phyloP scores from a whole-genome alignment of 495 filamentous ascomycete genomes.

The Wilcoxina mikolae region DNA sequence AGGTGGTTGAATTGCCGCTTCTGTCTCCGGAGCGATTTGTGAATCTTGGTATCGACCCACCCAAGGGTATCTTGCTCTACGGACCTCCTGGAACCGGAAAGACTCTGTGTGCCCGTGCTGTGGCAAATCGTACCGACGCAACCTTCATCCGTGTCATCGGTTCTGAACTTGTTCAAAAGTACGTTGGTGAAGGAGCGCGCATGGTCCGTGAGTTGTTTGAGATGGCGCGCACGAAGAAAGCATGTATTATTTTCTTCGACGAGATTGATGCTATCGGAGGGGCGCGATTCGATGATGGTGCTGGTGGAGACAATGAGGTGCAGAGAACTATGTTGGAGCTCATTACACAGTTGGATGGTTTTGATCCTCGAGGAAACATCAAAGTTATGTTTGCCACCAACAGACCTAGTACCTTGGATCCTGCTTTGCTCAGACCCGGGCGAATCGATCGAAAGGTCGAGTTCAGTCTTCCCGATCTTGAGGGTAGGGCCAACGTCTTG shows the following conservation, averaged over 20 bases:
- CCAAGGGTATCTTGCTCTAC: conserved; percentile 93
- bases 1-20: conserved; percentile 96
- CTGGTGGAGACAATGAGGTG: conserved; percentile 97
- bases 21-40: conserved; percentile 94
- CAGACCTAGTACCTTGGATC: conserved; percentile 86
- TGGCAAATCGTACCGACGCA: conserved; percentile 92
- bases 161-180: conserved; percentile 93
- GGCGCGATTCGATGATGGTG: conserved; percentile 96
- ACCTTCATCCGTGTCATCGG: conserved; percentile 98
- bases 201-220: conserved; percentile 99
- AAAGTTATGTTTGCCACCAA: conserved; percentile 99
- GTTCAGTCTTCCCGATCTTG: conserved; percentile 90
- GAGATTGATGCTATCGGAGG: conserved; percentile 97
- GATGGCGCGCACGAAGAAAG: conserved; percentile 99
- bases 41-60: conserved; percentile 92
- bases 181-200: conserved; percentile 90
- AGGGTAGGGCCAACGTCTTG: conserved; percentile 92
- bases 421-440: conserved; percentile 89
- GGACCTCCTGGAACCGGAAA: conserved; percentile 96
- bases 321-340: conserved; percentile 97
- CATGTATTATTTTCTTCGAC: conserved; percentile 99
- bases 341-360: conserved; percentile 95
- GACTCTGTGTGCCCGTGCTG: conserved; percentile 91
- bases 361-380: conserved; percentile 95
- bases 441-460: conserved; percentile 99